These are phyloP conservation scores for Aspergillus transmontanensis DNA, from an alignment of 2,329 filamentous ascomycete species.

Conservation along the genomic window DNA sequence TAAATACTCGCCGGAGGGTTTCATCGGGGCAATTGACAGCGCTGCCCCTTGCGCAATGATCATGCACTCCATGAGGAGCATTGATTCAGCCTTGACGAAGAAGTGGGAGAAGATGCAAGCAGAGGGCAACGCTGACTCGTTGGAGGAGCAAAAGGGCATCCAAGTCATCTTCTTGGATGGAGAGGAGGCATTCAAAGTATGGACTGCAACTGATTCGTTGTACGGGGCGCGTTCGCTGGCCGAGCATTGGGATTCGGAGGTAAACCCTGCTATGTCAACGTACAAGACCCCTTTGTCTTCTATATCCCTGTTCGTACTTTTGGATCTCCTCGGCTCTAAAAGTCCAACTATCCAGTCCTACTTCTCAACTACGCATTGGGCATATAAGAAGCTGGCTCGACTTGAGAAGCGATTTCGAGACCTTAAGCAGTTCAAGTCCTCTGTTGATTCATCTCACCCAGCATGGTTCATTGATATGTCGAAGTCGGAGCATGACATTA, in stretches of 20 bases:
- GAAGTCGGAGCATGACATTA: conserved; percentile 57
- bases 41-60: conserved; percentile 94
- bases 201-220: conserved; percentile 79
- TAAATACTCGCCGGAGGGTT: conserved; percentile 76
- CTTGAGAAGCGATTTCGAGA: conserved; percentile 74
- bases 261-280: conserved; percentile 71
- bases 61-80: conserved; percentile 77
- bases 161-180: conserved; percentile 91
- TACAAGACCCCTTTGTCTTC: conserved; percentile 74
- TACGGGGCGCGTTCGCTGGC: conserved; percentile 87
- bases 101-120: conserved; percentile 78
- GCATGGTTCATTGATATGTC: conserved; percentile 68
- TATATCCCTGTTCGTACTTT: conserved; percentile 86
- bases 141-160: conserved; percentile 78
- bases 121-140: conserved; percentile 53
- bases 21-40: conserved; percentile 91
- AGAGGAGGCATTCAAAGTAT: conserved; percentile 84
- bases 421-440: conserved; percentile 66
- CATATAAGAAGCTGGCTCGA: conserved; percentile 74
- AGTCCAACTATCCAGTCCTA: conserved; percentile 78
- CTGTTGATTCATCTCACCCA: conserved; percentile 26
- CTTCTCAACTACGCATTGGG: conserved; percentile 90
- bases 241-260: conserved; percentile 72
- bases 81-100: conserved; percentile 76
- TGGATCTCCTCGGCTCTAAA: conserved; percentile 78